Evolutionary conservation across 345 rosid species (phyloP).

Genomic region (Odontarrhena argentea): DNA sequence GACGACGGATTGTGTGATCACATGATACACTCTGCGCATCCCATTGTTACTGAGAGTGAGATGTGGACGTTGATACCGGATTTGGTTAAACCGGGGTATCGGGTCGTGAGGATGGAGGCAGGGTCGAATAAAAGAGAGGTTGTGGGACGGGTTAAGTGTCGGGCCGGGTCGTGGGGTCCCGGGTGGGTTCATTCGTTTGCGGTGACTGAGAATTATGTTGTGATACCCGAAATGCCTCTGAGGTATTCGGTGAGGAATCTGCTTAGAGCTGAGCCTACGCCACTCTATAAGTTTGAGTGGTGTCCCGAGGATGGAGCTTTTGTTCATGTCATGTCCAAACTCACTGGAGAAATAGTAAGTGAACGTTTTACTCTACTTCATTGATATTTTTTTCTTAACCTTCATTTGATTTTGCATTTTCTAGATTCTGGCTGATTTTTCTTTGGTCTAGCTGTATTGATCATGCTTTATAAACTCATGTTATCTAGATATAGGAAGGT

Average conservation of each 20-base stretch:
- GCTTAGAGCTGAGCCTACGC: constrained; percentile 88
- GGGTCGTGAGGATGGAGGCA: constrained; percentile 77
- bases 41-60: constrained; percentile 74
- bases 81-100: constrained; percentile 72
- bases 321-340: constrained; percentile 82
- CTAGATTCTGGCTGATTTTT: neutral
- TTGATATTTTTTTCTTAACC: neutral
- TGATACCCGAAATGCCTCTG: constrained; percentile 92
- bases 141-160: constrained; percentile 74
- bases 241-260: constrained; percentile 79
- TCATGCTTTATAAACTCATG: neutral
- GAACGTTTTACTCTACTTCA: neutral
- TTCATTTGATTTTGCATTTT: neutral
- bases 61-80: constrained; percentile 85
- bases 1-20: constrained; percentile 67
- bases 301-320: constrained; percentile 76
- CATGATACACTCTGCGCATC: constrained; percentile 88
- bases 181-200: constrained; percentile 99
- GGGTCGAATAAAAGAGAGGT: constrained; percentile 83
- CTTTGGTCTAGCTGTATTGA: no score
- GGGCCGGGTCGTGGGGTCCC: constrained; percentile 74
- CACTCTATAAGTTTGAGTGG: constrained; percentile 92
- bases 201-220: constrained; percentile 75
- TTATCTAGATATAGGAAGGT: neutral
- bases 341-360: constrained; percentile 83